Evolutionary conservation across 192 early-diverging fungal genomes (phyloP).

Genomic region (Linnemannia hyalina): DNA sequence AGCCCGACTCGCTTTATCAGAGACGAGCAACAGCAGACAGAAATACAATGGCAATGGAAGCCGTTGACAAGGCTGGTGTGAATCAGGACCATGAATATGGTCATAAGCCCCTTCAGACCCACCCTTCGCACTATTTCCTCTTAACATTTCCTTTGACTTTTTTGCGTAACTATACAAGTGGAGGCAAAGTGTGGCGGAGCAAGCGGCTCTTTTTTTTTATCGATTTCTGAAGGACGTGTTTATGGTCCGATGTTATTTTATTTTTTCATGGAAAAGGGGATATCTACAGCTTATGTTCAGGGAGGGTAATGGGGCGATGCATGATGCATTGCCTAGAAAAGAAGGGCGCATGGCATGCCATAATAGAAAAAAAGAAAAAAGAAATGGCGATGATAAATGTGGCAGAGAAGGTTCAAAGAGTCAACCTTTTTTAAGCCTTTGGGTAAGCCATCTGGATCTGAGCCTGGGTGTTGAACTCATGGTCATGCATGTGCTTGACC

Average conservation of each 20-base stretch:
- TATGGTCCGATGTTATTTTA: not conserved
- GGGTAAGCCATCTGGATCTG: constrained; percentile 8
- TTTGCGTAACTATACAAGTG: not conserved
- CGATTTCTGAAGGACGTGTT: not conserved
- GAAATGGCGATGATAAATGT: not conserved
- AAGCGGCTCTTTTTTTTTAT: not conserved
- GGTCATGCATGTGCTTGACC: constrained; percentile 28
- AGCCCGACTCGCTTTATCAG: not conserved
- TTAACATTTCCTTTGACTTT: not conserved
- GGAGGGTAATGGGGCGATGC: not conserved
- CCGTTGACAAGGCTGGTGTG: too few species aligned
- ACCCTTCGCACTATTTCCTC: not conserved
- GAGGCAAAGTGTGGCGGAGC: not conserved
- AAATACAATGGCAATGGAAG: not conserved
- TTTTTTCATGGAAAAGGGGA: not conserved
- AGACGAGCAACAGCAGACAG: not conserved
- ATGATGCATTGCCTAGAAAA: not conserved
- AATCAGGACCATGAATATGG: too few species aligned
- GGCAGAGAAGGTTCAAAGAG: not conserved
- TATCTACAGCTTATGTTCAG: constrained; percentile 4
- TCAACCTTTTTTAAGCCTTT: not conserved
- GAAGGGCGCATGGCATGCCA: not conserved
- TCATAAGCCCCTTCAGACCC: not conserved
- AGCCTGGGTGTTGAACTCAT: not conserved
- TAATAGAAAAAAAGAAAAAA: not conserved